Evolutionary conservation across 2,329 filamentous ascomycete genomes (phyloP).

Genomic region (Colletotrichum siamense): DNA sequence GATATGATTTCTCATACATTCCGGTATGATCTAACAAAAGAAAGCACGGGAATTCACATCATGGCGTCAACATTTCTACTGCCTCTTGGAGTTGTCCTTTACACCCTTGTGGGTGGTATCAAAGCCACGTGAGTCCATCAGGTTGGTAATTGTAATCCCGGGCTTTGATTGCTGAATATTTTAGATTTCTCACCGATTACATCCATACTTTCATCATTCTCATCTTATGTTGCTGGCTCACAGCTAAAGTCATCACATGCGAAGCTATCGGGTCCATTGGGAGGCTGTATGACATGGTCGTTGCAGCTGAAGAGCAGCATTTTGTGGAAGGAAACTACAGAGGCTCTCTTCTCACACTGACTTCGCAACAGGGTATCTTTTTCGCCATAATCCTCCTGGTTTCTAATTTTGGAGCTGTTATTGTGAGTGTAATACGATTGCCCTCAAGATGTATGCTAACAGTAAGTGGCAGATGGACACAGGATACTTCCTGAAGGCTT

Average conservation of each 20-base stretch:
- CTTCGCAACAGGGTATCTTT: not conserved
- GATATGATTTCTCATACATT: not conserved
- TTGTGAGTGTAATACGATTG: not conserved
- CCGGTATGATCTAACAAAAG: not conserved
- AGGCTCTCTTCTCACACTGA: constrained; percentile 63
- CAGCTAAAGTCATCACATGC: constrained; percentile 48
- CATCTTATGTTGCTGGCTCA: constrained; percentile 43
- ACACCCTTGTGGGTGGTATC: constrained; percentile 45
- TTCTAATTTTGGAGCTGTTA: constrained; percentile 50
- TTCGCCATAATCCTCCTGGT: constrained; percentile 15
- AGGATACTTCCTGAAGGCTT: constrained; percentile 58
- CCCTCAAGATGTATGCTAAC: not conserved
- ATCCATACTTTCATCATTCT: constrained; percentile 61
- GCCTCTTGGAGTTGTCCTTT: constrained; percentile 42
- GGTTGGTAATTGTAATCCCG: not conserved
- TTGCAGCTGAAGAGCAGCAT: constrained; percentile 44
- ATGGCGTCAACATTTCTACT: constrained; percentile 54
- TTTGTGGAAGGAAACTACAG: constrained; percentile 57
- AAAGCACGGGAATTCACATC: constrained; percentile 41
- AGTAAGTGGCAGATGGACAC: constrained; percentile 33
- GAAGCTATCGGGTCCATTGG: constrained; percentile 53
- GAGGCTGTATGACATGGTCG: constrained; percentile 55
- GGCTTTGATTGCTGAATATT: not conserved
- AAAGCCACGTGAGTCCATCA: constrained; percentile 37
- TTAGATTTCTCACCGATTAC: constrained; percentile 49